Evolutionary conservation across 2,329 filamentous ascomycete species (phyloP), one percentile per base, ranked within the genome.

Genomic region (Fusarium marasasianum): DNA sequence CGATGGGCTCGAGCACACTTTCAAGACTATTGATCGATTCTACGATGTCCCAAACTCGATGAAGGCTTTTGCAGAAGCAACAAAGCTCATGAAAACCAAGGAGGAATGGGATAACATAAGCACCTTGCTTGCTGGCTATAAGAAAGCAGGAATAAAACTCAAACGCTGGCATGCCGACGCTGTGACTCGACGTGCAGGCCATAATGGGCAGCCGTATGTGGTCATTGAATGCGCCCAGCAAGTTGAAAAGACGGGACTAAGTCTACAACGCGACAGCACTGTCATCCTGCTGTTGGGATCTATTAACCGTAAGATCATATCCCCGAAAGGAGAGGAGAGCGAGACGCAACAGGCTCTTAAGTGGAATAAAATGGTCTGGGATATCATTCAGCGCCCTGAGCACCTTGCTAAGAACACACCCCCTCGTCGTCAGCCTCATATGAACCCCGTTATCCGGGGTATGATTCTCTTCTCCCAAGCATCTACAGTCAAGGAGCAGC

Each of bases 51-150:
- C 86, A 43, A 82, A 82, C 72, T 85, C 86, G 10, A 83, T 82
- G 31, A 79, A 79, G 40, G 76, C 81, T 55, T 71, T 88, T 47
- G 58, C 72, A 43, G 26, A 78, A 12, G 87, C 84, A 40, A 68
- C 90, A 61, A 24, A 70, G 2, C 76, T 79, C n/a, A 90, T 90
- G 85, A 69, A 83, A 51, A 86, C 84, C 11, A 77, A 77, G 44
- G 82, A 82, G 20, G 88, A 91, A 81, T 90, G 86, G 82, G 79
- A 79, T 33, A 90, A 90, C 82, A 80, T 91, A 35, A 82, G 80
- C 26, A 85, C 84, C 1, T 81, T 91, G 48, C 83, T 90, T 45
- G 84, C 88, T 63, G 89, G 88, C 54, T 83, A 86, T 76, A 78
- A 81, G 66, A 83, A 85, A 67, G 83, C 85, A 40, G 79, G 81